phyloP scores from a whole-genome alignment of 2,329 filamentous ascomycete genomes.

The Colletotrichum sp. region DNA sequence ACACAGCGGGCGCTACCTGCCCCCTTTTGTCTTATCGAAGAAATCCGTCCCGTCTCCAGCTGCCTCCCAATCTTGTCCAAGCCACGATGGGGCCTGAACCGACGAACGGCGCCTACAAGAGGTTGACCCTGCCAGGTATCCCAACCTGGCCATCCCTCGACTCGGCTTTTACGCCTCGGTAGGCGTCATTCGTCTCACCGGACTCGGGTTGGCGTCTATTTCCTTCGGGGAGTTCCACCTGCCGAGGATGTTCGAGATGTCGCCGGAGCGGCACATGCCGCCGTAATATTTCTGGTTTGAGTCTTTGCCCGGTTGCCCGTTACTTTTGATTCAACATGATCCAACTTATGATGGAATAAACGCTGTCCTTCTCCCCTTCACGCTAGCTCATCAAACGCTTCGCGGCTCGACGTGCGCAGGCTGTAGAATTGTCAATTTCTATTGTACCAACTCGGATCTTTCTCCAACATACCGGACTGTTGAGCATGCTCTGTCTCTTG shows the following conservation, averaged over 20 bases:
- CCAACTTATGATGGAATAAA: constrained; percentile 1
- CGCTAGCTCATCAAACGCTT: constrained; percentile 47
- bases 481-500: constrained; percentile 92
- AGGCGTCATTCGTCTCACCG: constrained; percentile 5
- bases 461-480: constrained; percentile 81
- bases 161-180: constrained; percentile 22
- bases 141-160: constrained; percentile 22
- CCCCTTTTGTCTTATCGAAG: not conserved
- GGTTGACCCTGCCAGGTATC: constrained; percentile 22
- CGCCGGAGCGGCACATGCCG: not conserved
- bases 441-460: not conserved
- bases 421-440: constrained; percentile 35
- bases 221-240: constrained; percentile 26
- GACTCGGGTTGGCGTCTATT: constrained; percentile 13
- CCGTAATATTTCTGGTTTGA: not conserved
- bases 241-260: constrained; percentile 23
- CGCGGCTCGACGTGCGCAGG: constrained; percentile 62
- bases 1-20: not conserved
- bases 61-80: constrained; percentile 10
- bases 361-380: constrained; percentile 13
- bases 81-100: not conserved
- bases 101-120: constrained; percentile 15
- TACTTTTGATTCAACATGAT: constrained; percentile 13
- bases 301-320: constrained; percentile 16
- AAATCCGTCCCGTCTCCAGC: constrained; percentile 2